These are phyloP conservation scores for Colletotrichum graminicola DNA, from an alignment of 2,329 filamentous ascomycete genomes.

Conservation along the genomic window DNA sequence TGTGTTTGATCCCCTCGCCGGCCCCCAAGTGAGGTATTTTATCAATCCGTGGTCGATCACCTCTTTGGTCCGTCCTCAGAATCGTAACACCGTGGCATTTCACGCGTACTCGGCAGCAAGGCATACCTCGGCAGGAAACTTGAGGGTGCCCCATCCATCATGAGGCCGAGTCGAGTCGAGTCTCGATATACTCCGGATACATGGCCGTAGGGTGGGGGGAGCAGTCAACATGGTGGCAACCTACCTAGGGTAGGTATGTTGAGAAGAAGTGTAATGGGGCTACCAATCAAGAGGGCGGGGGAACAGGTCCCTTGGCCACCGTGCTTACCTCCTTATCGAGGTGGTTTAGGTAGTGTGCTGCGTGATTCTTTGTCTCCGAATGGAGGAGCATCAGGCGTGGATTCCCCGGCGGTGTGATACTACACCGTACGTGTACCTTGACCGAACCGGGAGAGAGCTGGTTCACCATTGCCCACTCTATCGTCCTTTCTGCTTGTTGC, in stretches of 20 bases:
- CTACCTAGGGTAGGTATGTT: no score
- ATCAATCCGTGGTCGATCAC: neutral
- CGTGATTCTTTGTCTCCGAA: neutral
- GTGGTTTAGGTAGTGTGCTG: neutral
- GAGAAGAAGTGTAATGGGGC: no score
- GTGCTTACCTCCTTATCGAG: neutral
- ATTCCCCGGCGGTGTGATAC: neutral
- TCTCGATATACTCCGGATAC: no score
- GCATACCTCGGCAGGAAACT: neutral
- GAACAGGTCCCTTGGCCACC: neutral
- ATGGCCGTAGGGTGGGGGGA: no score
- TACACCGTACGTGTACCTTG: neutral
- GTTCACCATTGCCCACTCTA: neutral
- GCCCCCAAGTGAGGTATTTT: slow-evolving; percentile 14
- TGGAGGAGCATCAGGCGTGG: slow-evolving; percentile 1
- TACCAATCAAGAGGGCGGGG: neutral
- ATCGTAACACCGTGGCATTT: neutral
- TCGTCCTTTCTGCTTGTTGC: no score
- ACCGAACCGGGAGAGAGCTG: neutral
- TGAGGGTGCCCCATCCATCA: neutral
- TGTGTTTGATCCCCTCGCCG: slow-evolving; percentile 10
- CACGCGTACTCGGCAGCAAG: slow-evolving; percentile 2
- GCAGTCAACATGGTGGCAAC: no score
- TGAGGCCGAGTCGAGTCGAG: neutral
- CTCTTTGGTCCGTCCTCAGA: slow-evolving; percentile 8